Evolutionary conservation across 75 land plant genomes (phyloP).

Genomic region (Cunninghamia lanceolata): DNA sequence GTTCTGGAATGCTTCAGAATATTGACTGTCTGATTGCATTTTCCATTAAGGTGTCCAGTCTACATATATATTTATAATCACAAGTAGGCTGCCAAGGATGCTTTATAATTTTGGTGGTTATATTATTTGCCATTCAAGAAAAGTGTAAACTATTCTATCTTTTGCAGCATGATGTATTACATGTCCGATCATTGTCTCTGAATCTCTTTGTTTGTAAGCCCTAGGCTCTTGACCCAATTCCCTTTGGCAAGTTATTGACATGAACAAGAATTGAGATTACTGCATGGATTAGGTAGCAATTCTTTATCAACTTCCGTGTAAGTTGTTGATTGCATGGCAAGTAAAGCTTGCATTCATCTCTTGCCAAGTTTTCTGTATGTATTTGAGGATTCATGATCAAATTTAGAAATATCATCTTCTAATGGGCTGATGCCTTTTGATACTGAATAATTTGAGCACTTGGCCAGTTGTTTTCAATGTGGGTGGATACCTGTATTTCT

Average conservation of each 20-base stretch:
- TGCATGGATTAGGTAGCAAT: not conserved
- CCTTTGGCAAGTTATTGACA: not conserved
- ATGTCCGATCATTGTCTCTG: not conserved
- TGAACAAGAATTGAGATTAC: not conserved
- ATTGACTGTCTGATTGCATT: not conserved
- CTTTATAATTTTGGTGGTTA: not conserved
- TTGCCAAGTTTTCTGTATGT: not conserved
- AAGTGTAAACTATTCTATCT: not conserved
- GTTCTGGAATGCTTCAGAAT: not conserved
- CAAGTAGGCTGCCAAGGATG: not conserved
- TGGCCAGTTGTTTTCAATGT: not conserved
- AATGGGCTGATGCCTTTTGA: not conserved
- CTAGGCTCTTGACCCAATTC: not conserved
- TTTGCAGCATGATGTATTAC: not conserved
- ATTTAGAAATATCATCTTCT: not conserved
- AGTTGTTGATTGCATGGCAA: not conserved
- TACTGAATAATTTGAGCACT: not conserved
- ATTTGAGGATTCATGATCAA: not conserved
- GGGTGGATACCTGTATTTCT: not conserved
- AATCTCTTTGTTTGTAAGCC: too few species aligned
- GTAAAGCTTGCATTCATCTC: not conserved
- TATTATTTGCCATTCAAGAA: not conserved
- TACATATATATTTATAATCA: not conserved
- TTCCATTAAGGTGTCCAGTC: not conserved
- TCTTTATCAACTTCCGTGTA: not conserved